Evolutionary conservation across 768 basidiomycete genomes (phyloP), one percentile per base, ranked within the genome.

Genomic region (Auricularia auricula-judae): DNA sequence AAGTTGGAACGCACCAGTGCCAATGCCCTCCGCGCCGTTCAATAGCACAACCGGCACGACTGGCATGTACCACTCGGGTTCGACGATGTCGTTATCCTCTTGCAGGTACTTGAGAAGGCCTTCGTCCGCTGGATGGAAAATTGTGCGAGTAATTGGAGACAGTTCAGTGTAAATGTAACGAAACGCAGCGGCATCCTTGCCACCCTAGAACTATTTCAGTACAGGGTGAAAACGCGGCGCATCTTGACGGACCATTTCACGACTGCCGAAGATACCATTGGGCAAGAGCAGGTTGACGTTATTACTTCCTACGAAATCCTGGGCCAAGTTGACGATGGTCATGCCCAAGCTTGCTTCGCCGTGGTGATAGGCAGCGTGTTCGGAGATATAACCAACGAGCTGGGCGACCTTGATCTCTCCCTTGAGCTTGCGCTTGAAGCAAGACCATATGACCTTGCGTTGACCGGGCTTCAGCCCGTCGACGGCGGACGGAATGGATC

Each of bases 381-480:
- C 96, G 2, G 86, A 85, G 65, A 98, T 89, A 73, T 96, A 98
- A 76, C 97, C 97, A 62, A 91, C 88, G 21, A 99, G 84, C 82
- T 98, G 97, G 0, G 88, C 91, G 63, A 98, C 94, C 82, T 96
- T 98, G 78, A 97, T 85, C 74, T 96, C 91, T 68, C 83, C 85
- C 78, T 89, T 93, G 68, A 97, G 76, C 67, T 98, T 98, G 64
- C 91, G 86, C 76, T 91, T 97, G 82, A 98, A 98, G 74, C 91
- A 93, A 69, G 81, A 93, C 86, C 93, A 98, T 36, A 98, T 83
- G 54, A 99, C 92, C 74, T 99, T 99, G 44, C 97, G 82, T 72
- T 99, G 97, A 73, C 94, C 95, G 47, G 97, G 96, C 75, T 99
- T 99, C 65, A 99, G 79, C 56, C 97, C 97, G 72, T 98, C 97